Evolutionary conservation across 2,329 filamentous ascomycete genomes (phyloP), one percentile per base, ranked within the genome.

Genomic region (Colletotrichum karsti): DNA sequence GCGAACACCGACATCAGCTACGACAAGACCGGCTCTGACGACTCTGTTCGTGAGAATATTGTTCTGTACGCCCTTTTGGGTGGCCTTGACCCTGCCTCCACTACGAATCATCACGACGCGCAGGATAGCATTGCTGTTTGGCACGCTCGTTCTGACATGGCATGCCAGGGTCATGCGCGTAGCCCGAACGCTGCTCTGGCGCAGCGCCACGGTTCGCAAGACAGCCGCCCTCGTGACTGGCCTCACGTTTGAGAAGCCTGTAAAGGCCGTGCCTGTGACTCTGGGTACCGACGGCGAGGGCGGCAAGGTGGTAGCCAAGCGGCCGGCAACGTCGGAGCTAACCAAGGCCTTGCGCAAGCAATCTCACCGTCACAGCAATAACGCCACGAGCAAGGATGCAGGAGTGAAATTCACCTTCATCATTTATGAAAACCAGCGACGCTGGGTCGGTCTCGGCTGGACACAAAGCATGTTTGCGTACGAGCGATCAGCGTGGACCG

Each of bases 371-470:
- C 70, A 70, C n/a, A 67, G 71, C 5, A 71, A 72, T 35, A 73
- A 74, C 22, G 77, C 84, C 39, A 80, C 81, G 22, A 79, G 80
- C n/a, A 86, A 85, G 68, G 91, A 92, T 5, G 89, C 94, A 0
- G 94, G 95, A 1, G 93, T 99, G 13, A 93, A 94, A 48, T 99
- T 99, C 75, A 99, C 96, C 0, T 99, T 99, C 71, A 95, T 96
- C 53, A 86, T 99, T 3, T 98, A 95, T 75, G 96, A 99, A 78
- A 99, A 99, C 74, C 96, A 99, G 79, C 89, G 96, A 44, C 89
- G 96, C 58, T 99, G 96, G 96, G 83, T 99, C 4, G 95, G 95
- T 1, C 87, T 99, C 12, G 96, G 96, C 0, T 99, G 96, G 95
- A 98, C 96, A 0, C 92, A 92, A 3, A 97, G 91, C 41, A 84